Evolutionary conservation across 176 grass and related monocot genomes (phyloP).

Genomic region (Thalia dealbata): DNA sequence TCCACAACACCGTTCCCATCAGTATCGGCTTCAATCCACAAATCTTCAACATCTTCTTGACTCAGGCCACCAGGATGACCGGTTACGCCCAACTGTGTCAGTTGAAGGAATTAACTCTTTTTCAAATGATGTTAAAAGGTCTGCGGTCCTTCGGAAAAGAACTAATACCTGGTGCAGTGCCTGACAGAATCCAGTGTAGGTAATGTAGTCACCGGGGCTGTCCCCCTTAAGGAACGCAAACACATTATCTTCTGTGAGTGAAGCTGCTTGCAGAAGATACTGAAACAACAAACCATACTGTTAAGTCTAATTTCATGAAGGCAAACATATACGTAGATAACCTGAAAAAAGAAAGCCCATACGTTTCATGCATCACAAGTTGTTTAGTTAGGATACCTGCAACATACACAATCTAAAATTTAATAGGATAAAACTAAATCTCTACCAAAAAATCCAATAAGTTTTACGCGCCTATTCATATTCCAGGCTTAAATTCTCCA

Average conservation of each 20-base stretch:
- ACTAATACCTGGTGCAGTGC: conserved; percentile 64
- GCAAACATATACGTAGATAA: neutral
- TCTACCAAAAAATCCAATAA: neutral
- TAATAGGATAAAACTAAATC: neutral
- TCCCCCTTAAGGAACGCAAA: conserved; percentile 76
- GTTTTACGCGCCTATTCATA: neutral
- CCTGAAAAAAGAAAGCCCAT: neutral
- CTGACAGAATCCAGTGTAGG: conserved; percentile 65
- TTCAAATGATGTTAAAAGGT: neutral
- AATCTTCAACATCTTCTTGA: conserved; percentile 52
- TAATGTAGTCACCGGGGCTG: conserved; percentile 53
- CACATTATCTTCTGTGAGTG: conserved; percentile 58
- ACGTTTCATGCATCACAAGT: neutral
- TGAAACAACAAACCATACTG: conserved; percentile 25
- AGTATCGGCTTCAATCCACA: conserved; percentile 56
- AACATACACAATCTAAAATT: neutral
- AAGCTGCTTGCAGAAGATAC: conserved; percentile 62
- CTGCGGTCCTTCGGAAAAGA: neutral
- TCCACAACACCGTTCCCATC: conserved; percentile 56
- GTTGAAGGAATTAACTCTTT: neutral
- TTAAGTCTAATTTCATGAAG: neutral
- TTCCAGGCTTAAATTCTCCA: neutral
- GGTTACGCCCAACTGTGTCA: conserved; percentile 56
- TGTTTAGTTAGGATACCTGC: neutral
- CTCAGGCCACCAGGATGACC: conserved; percentile 43